phyloP scores from a whole-genome alignment of 768 basidiomycete species.

The Exidia glandulosa region DNA sequence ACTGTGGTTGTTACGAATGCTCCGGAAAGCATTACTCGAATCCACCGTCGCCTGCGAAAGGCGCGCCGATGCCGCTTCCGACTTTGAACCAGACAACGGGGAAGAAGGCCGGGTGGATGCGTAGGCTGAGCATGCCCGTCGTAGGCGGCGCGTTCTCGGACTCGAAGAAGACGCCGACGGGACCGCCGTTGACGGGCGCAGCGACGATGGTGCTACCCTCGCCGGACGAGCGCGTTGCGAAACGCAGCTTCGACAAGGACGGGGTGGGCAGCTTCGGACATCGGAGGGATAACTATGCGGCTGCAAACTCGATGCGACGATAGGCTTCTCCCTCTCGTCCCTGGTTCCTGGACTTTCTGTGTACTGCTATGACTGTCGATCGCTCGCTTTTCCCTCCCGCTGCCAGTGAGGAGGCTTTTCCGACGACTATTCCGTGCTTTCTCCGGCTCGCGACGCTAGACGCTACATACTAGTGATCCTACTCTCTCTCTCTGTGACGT shows the following conservation, averaged over 20 bases:
- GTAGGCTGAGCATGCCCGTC: conserved; percentile 65
- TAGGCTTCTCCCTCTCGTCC: too few species aligned
- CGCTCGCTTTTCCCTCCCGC: too few species aligned
- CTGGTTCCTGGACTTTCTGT: too few species aligned
- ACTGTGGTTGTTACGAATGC: conserved; percentile 57
- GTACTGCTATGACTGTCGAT: too few species aligned
- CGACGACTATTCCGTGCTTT: too few species aligned
- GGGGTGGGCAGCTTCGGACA: neutral
- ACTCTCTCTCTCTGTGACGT: too few species aligned
- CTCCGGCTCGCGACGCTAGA: too few species aligned
- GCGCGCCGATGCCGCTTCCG: neutral
- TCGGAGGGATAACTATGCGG: neutral
- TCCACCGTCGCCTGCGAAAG: conserved; percentile 15
- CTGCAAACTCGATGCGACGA: neutral
- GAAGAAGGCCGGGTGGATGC: conserved; percentile 63
- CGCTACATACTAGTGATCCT: too few species aligned
- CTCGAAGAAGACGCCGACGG: conserved; percentile 36
- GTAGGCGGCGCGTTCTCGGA: conserved; percentile 19
- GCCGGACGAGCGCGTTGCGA: conserved; percentile 14
- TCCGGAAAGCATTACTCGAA: conserved; percentile 46
- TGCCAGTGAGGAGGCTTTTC: too few species aligned
- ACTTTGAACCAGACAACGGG: conserved; percentile 17
- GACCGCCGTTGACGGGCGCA: conserved; percentile 83
- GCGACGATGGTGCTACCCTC: conserved; percentile 37
- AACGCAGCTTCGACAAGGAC: neutral